Base-by-base conservation (phyloP, 345 rosid species). In the Hirschfeldia incana region DNA sequence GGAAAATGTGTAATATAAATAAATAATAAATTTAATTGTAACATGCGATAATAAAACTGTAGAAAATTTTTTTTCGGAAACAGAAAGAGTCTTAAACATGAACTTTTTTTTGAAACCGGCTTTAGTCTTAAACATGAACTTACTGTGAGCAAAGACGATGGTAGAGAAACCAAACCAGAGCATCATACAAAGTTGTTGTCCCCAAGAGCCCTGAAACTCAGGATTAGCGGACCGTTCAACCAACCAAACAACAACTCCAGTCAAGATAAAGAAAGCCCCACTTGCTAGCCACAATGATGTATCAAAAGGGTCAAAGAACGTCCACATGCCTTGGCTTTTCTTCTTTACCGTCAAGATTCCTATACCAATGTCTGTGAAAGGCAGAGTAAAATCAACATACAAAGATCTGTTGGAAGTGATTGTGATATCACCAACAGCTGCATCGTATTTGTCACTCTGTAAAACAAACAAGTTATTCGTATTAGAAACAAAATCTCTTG, bases 161-260 rank as follows among this genome's bases (percentile, higher is more conserved):
- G 82, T 79, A 2, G 82, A 79, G 71, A 79, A 79, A 10, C 78
- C 78, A 61, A 79, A 79, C 82, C 82, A 79, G 17, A 79, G 78
- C 70, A 74, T 79, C 16, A 73, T 69, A 62, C 83, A n/a, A 74
- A 79, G 39, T 28, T 79, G 75, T 33, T 78, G 77, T 57, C 71
- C 21, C 82, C 82, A 78, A 6, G 82, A 42, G 66, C 78, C 83
- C 6, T 74, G 83, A 8, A 79, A 74, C 11, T 74, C 83, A 0
- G 78, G 74, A 69, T 79, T 79, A 2, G 15, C 70, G 0, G 74
- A n/a, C 1, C 73, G 42, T 74, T 79, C 82, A 46, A 79, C 37
- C 16, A 79, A 27, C 82, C 82, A 79, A 74, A 79, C 82, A 30
- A 74, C 74, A 53, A 74, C 13, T 0, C 78, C 82, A 2, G 78